phyloP scores from a whole-genome alignment of 73 alveolate genomes.

The Uronychia binucleata region DNA sequence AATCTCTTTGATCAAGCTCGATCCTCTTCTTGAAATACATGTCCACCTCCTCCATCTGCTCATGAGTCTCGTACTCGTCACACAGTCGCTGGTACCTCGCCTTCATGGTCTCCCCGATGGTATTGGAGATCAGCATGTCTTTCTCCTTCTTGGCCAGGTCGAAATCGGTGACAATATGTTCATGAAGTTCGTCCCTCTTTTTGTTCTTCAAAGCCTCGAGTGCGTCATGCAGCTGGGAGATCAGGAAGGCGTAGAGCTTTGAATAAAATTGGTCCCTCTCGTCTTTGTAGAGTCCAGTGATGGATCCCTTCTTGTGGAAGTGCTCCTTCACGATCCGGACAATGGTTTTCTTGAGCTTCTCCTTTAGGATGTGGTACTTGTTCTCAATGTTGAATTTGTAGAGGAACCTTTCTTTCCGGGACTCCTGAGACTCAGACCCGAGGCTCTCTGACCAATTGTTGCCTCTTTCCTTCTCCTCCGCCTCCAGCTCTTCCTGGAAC shows the following conservation, averaged over 20 bases:
- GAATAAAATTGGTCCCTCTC: constrained; percentile 94
- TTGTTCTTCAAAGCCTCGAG: constrained; percentile 71
- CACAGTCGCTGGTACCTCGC: constrained; percentile 87
- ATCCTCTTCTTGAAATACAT: constrained; percentile 73
- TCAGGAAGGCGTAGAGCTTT: constrained; percentile 89
- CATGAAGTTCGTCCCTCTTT: constrained; percentile 93
- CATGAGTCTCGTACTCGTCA: constrained; percentile 89
- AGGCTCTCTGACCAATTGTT: constrained; percentile 12
- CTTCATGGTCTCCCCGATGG: constrained; percentile 82
- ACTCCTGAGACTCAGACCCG: constrained; percentile 74
- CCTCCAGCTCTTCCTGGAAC: constrained; percentile 74
- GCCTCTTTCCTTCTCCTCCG: constrained; percentile 67
- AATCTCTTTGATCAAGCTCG: constrained; percentile 74
- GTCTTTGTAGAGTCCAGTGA: constrained; percentile 89
- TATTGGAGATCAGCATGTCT: constrained; percentile 72
- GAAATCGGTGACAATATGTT: constrained; percentile 77
- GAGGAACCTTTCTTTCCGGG: constrained; percentile 89
- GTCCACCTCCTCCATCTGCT: constrained; percentile 78
- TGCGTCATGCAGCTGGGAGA: constrained; percentile 86
- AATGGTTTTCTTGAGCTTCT: constrained; percentile 93
- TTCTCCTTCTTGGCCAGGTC: constrained; percentile 81
- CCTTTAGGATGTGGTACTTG: constrained; percentile 94
- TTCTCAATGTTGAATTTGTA: constrained; percentile 95
- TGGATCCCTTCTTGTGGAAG: constrained; percentile 84
- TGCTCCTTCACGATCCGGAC: constrained; percentile 95